phyloP scores from a whole-genome alignment of 805 yeast species.

The Pichia rugopelliculosa region DNA sequence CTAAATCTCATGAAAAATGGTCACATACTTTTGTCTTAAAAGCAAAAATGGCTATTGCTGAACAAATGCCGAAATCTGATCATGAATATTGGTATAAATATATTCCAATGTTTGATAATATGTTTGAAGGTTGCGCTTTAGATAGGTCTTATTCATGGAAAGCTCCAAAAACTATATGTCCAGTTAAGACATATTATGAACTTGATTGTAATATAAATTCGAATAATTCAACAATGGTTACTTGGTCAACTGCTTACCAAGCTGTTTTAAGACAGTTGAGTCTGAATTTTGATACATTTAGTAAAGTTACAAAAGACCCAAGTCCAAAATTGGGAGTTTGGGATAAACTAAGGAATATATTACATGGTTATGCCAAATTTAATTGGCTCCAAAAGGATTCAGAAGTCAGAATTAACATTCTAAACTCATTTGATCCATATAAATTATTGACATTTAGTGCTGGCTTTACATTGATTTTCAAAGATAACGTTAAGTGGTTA shows the following conservation, averaged over 20 bases:
- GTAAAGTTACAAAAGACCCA: constrained; percentile 86
- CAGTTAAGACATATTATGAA: constrained; percentile 65
- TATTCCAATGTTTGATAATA: constrained; percentile 52
- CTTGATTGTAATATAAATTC: constrained; percentile 50
- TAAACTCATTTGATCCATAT: constrained; percentile 79
- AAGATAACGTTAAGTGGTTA: constrained; percentile 48
- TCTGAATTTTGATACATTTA: constrained; percentile 70
- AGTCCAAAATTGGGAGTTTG: constrained; percentile 82
- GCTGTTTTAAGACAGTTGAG: constrained; percentile 78
- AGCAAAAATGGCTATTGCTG: constrained; percentile 68
- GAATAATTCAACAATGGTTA: constrained; percentile 50
- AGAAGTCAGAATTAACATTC: constrained; percentile 50
- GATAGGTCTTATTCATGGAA: constrained; percentile 45
- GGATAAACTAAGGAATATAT: constrained; percentile 74
- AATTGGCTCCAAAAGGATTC: constrained; percentile 40
- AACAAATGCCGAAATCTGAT: constrained; percentile 44
- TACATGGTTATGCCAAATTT: constrained; percentile 61
- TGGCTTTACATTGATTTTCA: constrained; percentile 74
- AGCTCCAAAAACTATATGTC: constrained; percentile 69
- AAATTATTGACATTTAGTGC: constrained; percentile 55
- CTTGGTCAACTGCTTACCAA: constrained; percentile 82
- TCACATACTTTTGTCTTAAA: constrained; percentile 15
- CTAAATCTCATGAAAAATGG: constrained; percentile 7
- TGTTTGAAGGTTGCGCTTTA: constrained; percentile 28
- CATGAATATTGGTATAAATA: constrained; percentile 51